Evolutionary conservation across 257 asterid species (phyloP), one percentile per base, ranked within the genome.

Genomic region (Paraleonurus japonicus): DNA sequence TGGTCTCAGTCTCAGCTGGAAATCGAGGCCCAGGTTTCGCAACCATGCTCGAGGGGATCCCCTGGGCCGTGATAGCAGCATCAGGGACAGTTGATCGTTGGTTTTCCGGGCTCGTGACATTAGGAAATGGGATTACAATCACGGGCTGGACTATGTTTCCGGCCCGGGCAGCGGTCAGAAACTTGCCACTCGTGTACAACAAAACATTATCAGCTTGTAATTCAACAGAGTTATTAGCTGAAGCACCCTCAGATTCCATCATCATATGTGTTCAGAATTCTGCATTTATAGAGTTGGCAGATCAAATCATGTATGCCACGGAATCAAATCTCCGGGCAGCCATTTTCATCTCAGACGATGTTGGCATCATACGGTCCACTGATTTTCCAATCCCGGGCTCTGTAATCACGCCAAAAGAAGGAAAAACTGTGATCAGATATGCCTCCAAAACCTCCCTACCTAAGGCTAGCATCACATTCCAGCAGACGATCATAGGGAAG

Each of bases 1-100:
- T 89, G 7, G 96, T 89, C 53, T 87, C 92, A 1, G 61, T 81
- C 17, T 87, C 95, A 0, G 92, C 92, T 1, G 95, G 95, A 50
- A 89, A 85, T 57, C 75, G 62, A 0, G 83, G 85, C 3, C 75
- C 72, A 0, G 10, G 2, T 10, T 65, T 63, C 3, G 84, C 58
- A 13, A 68, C 62, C 1, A 13, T 86, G 15, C 84, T 82, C 30
- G 85, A 85, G 48, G 88, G 88, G 1, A 79, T 82, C 75, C 92
- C 95, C 0, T 88, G 95, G 92, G 87, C 80, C 0, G 75, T 88
- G 17, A 78, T 85, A 10, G 82, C 78, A 0, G 95, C 87, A 33
- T 73, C 90, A 0, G 89, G 95, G 4, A 78, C 87, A 0, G 72
- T 81, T 2, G 95, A 84, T 41, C 85, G 89, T 3, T 75, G 84